Evolutionary conservation across 345 rosid genomes (phyloP).

Genomic region (Ailanthus altissimus): DNA sequence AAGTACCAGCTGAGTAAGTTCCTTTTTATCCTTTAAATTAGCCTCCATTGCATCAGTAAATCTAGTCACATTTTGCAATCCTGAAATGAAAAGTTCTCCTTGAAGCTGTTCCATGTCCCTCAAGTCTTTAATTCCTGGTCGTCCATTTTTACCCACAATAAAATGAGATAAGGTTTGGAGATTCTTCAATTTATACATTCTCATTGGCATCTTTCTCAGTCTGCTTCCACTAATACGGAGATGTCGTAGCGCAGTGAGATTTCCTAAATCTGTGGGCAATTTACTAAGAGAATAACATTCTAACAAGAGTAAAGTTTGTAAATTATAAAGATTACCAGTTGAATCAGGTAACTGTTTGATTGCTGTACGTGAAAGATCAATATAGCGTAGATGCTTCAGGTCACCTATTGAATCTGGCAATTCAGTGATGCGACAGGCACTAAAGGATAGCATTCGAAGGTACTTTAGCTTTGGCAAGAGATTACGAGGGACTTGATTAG

Average conservation of each 20-base stretch:
- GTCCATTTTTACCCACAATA: slow-evolving; percentile 11
- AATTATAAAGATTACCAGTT: slow-evolving; percentile 11
- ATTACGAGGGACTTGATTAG: slow-evolving; percentile 8
- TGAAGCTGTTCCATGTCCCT: slow-evolving; percentile 14
- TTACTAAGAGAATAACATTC: slow-evolving; percentile 11
- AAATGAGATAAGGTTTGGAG: slow-evolving; percentile 21
- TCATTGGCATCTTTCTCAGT: slow-evolving; percentile 16
- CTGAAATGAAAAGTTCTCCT: slow-evolving; percentile 19
- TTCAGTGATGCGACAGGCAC: slow-evolving; percentile 10
- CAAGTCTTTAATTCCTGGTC: slow-evolving; percentile 20
- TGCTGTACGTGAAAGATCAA: slow-evolving; percentile 20
- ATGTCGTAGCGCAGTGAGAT: slow-evolving; percentile 6
- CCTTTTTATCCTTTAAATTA: slow-evolving; percentile 22
- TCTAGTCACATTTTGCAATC: slow-evolving; percentile 15
- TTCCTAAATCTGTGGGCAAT: slow-evolving; percentile 20
- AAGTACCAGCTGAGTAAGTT: slow-evolving; percentile 1
- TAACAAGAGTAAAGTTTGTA: slow-evolving; percentile 21
- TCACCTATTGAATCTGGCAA: slow-evolving; percentile 22
- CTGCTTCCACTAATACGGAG: slow-evolving; percentile 17
- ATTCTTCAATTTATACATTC: slow-evolving; percentile 17
- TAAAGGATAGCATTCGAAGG: slow-evolving; percentile 15
- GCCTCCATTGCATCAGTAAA: slow-evolving; percentile 24
- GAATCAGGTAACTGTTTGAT: slow-evolving; percentile 6
- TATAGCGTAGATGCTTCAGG: slow-evolving; percentile 18
- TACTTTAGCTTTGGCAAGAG: slow-evolving; percentile 16